phyloP scores from a whole-genome alignment of 257 asterid species.

The Gynochthodes officinalis region DNA sequence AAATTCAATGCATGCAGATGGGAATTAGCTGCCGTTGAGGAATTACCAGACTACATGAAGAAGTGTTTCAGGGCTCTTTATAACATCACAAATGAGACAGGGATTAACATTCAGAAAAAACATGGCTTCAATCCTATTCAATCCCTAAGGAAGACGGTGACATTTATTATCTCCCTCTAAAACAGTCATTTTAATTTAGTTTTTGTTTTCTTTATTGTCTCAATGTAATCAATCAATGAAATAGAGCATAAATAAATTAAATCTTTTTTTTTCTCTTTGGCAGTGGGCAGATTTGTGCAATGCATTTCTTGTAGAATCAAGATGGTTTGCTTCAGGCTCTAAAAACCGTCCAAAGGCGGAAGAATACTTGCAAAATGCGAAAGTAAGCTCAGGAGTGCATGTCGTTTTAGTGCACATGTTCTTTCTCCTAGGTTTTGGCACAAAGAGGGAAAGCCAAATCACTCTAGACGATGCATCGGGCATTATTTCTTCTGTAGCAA shows the following conservation, averaged over 20 bases:
- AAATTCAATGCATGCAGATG: constrained; percentile 32
- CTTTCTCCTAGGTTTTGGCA: constrained; percentile 33
- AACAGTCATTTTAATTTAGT: too few species aligned
- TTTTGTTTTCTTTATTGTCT: background rate
- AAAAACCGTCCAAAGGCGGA: constrained; percentile 21
- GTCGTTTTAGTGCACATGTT: constrained; percentile 28
- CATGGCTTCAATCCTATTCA: constrained; percentile 38
- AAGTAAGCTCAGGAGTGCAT: constrained; percentile 41
- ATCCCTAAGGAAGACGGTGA: constrained; percentile 21
- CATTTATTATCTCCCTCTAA: too few species aligned
- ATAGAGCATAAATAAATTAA: background rate
- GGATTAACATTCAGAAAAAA: constrained; percentile 13
- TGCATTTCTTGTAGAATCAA: constrained; percentile 48
- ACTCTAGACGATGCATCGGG: constrained; percentile 14
- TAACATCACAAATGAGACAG: constrained; percentile 35
- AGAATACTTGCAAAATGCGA: constrained; percentile 44
- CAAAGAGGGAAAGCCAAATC: background rate
- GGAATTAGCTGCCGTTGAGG: constrained; percentile 29
- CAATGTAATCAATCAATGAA: too few species aligned
- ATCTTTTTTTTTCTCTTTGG: background rate
- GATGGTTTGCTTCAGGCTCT: constrained; percentile 35
- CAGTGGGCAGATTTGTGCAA: constrained; percentile 54
- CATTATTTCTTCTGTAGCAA: constrained; percentile 32
- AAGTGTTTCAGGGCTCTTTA: constrained; percentile 39
- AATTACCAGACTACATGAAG: constrained; percentile 51